Base-by-base conservation (phyloP, 208 protist genomes). In the Leishmania braziliensis region DNA sequence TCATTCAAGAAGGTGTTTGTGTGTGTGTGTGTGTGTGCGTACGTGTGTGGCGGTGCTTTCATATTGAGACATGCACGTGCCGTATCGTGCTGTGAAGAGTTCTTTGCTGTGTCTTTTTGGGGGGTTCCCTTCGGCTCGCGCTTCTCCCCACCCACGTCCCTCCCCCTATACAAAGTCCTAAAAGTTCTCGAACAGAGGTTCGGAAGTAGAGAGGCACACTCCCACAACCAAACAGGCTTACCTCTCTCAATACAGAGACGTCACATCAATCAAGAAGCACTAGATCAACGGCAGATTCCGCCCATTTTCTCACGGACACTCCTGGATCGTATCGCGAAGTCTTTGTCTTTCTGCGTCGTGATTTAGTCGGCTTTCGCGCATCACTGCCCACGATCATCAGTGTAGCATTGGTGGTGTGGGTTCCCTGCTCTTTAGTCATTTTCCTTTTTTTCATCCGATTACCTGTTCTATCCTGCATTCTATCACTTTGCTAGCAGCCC, bases 231-330 rank as follows among this genome's bases (percentile, higher is more conserved):
- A 63, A 33, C 6, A 14, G 58, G 20, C 79, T 23, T 43, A 70
- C 73, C 3, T 36, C 43, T 51, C 3, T 54, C 29, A 29, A 81
- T 50, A 84, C 66, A 39, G n/a, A 66, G 29, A 80, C 43, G 10
- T 5, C 9, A 51, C 75, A 83, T 20, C 63, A 50, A 83, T 1
- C 12, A 58, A 77, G 10, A 48, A 50, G 2, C n/a, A 66, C 29
- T 51, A 65, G 78, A 50, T 63, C 39, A 50, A 56, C 39, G n/a
- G 1, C 51, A 12, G 62, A 9, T 4, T 39, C 0, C 29, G 14
- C 29, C 29, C 20, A n/a, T 68, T 68, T 39, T 14, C 26, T 23
- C 29, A 56, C 29, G 9, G 62, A 29, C 26, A 12, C 23, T 68
- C 62, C 62, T 8, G 26, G 18, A 3, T 68, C 5, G 29, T 14